Evolutionary conservation across 129 eudicot genomes (phyloP).

Genomic region (Tagetes patula): DNA sequence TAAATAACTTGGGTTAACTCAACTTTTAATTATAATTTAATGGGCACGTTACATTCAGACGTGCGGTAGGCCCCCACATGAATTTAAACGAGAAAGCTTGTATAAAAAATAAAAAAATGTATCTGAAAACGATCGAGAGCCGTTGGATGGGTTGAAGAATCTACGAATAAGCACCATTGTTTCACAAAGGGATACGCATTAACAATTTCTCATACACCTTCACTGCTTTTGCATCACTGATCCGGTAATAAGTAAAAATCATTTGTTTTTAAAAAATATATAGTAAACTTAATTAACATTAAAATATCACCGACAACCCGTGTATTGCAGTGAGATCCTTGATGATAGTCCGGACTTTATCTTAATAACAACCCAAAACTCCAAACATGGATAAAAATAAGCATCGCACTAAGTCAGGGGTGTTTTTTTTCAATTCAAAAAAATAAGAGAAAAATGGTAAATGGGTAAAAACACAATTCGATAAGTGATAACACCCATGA

Average conservation of each 20-base stretch:
- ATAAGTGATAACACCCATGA: too few relatives aligned
- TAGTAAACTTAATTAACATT: too few relatives aligned
- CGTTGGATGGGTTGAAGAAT: conserved; percentile 27
- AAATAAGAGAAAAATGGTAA: too few relatives aligned
- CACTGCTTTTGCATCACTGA: conserved; percentile 1
- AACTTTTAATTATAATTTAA: not conserved
- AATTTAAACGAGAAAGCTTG: not conserved
- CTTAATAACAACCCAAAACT: too few relatives aligned
- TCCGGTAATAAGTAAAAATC: conserved; percentile 14
- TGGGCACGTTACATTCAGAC: conserved; percentile 14
- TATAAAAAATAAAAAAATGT: not conserved
- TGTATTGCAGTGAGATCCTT: too few relatives aligned
- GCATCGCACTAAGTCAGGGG: too few relatives aligned
- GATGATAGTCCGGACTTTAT: too few relatives aligned
- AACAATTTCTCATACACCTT: conserved; percentile 7
- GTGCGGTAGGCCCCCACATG: conserved; percentile 36
- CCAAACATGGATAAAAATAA: too few relatives aligned
- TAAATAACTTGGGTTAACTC: not conserved
- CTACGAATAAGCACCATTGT: conserved; percentile 33
- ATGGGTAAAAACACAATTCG: too few relatives aligned
- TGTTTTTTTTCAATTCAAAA: too few relatives aligned
- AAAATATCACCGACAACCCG: too few relatives aligned
- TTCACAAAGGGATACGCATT: conserved; percentile 16
- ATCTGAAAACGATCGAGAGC: not conserved
- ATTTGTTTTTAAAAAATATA: too few relatives aligned